These are phyloP conservation scores for Arthrobotrys conoides DNA, from an alignment of 2,329 filamentous ascomycete genomes.

Conservation along the genomic window DNA sequence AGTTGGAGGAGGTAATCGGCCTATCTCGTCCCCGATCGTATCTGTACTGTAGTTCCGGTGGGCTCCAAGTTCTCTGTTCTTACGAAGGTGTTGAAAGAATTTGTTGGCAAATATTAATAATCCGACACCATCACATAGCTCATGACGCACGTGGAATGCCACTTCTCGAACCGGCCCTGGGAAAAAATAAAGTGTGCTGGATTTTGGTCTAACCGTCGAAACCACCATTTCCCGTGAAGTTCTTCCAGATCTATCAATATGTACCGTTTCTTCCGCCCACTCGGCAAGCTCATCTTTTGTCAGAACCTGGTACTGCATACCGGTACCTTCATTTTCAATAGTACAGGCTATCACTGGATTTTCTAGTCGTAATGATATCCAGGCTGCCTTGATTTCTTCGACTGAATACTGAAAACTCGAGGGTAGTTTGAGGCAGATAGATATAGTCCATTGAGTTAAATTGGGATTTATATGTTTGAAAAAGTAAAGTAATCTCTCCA, in stretches of 20 bases:
- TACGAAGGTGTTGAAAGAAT: background rate
- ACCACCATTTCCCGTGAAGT: background rate
- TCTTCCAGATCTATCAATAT: slow-evolving; percentile 16
- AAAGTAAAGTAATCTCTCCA: background rate
- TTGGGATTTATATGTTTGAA: background rate
- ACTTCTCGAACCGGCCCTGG: background rate
- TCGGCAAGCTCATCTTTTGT: slow-evolving; percentile 6
- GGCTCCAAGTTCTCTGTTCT: background rate
- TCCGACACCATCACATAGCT: background rate
- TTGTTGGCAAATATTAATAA: background rate
- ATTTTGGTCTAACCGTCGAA: background rate
- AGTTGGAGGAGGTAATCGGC: background rate
- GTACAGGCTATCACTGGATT: background rate
- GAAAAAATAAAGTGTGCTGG: background rate
- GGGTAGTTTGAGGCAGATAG: background rate
- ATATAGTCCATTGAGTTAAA: background rate
- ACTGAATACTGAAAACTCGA: background rate
- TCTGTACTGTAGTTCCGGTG: too few species aligned
- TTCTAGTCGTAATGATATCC: background rate
- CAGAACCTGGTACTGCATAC: slow-evolving; percentile 2
- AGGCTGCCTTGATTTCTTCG: background rate
- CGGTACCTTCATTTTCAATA: background rate
- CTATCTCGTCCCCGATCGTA: background rate
- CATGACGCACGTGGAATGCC: background rate
- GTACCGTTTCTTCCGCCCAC: slow-evolving; percentile 24